These are phyloP conservation scores for Avena eriantha DNA, from an alignment of 176 grass and related monocot genomes.

Conservation along the genomic window DNA sequence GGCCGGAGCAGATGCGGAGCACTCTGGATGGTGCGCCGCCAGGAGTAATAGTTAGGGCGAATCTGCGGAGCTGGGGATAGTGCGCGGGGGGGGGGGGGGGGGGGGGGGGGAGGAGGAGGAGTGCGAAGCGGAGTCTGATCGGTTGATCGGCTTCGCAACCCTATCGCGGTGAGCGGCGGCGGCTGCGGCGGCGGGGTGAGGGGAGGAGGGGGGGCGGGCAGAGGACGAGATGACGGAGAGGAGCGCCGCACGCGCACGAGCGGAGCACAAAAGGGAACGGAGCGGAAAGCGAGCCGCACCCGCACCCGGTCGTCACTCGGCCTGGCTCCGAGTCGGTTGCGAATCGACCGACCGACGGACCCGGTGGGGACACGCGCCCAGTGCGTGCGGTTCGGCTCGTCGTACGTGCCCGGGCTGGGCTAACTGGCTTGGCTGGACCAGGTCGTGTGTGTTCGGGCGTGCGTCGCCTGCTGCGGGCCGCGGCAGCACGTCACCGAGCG, in stretches of 20 bases:
- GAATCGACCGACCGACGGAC: not conserved
- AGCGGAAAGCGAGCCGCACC: not conserved
- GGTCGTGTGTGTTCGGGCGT: not conserved
- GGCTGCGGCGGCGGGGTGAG: not conserved
- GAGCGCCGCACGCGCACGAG: not conserved
- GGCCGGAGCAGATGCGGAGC: conserved; percentile 3
- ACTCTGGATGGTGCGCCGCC: not conserved
- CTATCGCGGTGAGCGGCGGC: not conserved
- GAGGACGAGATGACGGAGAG: not conserved
- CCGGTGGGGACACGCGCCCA: not conserved
- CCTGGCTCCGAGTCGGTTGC: conserved; percentile 9
- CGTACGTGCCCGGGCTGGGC: not conserved
- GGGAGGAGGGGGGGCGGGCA: not conserved
- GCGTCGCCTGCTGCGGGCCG: not conserved
- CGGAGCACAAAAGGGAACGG: conserved; percentile 3
- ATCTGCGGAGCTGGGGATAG: not conserved
- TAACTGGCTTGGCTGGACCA: conserved; percentile 7
- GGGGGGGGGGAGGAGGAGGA: not conserved
- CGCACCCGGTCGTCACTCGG: not conserved
- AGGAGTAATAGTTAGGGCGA: not conserved
- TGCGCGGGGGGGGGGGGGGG: not conserved
- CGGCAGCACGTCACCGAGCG: not conserved
- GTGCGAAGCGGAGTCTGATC: not conserved
- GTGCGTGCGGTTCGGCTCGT: not conserved
- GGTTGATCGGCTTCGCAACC: conserved; percentile 12